Evolutionary conservation across 441 rosid genomes (phyloP).

Genomic region (Mallotus japonicus): DNA sequence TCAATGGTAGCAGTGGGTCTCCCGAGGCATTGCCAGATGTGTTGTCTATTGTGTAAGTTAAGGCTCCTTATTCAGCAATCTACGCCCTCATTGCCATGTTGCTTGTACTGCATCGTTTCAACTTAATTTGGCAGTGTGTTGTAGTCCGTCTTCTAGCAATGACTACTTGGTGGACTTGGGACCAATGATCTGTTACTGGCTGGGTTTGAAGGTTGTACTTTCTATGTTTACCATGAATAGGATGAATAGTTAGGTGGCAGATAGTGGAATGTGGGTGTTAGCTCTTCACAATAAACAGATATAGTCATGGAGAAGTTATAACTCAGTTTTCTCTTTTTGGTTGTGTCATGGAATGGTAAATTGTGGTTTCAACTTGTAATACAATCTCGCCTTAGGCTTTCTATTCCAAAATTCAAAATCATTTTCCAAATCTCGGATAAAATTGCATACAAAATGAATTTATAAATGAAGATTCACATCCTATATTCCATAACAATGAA

Average conservation of each 20-base stretch:
- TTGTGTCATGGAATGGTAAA: neutral
- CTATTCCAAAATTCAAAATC: too few species aligned
- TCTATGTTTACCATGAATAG: slow-evolving; percentile 10
- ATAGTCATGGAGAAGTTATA: neutral
- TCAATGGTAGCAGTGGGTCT: slow-evolving; percentile 69
- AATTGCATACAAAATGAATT: too few species aligned
- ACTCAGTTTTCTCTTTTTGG: neutral
- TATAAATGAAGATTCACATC: too few species aligned
- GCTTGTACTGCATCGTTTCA: slow-evolving; percentile 28
- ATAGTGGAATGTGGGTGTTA: slow-evolving; percentile 14
- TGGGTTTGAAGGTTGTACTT: slow-evolving; percentile 23
- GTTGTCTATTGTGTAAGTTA: slow-evolving; percentile 46
- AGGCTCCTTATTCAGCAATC: slow-evolving; percentile 3
- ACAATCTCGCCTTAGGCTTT: neutral
- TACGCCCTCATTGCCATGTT: slow-evolving; percentile 10
- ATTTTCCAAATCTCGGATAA: too few species aligned
- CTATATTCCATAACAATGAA: too few species aligned
- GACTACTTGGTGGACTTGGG: slow-evolving; percentile 26
- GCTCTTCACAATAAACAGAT: slow-evolving; percentile 8
- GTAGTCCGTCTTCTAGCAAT: slow-evolving; percentile 32
- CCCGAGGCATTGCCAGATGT: slow-evolving; percentile 60
- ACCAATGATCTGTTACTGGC: slow-evolving; percentile 17
- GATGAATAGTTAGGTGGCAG: slow-evolving; percentile 19
- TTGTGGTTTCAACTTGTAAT: slow-evolving; percentile 1
- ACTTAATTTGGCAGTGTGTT: slow-evolving; percentile 24